Evolutionary conservation across 495 filamentous ascomycete genomes (phyloP).

Genomic region (Neurospora tetraspora): DNA sequence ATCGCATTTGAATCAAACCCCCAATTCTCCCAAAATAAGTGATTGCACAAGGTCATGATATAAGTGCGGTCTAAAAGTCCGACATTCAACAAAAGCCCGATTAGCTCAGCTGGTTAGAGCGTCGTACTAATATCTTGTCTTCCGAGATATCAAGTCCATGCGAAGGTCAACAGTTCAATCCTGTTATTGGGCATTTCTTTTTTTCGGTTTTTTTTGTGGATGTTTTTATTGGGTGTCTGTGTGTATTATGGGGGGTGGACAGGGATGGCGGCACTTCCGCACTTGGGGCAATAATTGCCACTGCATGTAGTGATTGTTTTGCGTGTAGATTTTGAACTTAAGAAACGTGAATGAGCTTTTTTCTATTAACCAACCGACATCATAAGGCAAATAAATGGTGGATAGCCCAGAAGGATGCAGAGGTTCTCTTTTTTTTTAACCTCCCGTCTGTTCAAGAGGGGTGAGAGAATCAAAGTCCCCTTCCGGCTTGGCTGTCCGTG

Average conservation of each 20-base stretch:
- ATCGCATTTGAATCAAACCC: not conserved
- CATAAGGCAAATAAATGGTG: too few relatives aligned
- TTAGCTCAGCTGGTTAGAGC: not conserved
- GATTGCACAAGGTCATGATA: fast-evolving
- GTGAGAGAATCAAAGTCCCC: not conserved
- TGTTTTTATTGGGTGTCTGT: too few relatives aligned
- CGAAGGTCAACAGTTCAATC: not conserved
- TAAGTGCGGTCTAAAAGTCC: not conserved
- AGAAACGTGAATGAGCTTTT: too few relatives aligned
- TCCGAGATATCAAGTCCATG: too few relatives aligned
- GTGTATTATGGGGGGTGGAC: too few relatives aligned
- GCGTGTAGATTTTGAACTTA: too few relatives aligned
- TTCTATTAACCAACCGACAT: too few relatives aligned
- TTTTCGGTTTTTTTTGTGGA: not conserved
- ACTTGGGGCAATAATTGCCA: too few relatives aligned
- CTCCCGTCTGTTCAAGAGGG: not conserved
- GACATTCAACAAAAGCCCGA: not conserved
- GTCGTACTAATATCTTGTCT: not conserved
- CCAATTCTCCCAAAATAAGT: not conserved
- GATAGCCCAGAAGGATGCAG: too few relatives aligned
- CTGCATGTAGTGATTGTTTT: too few relatives aligned
- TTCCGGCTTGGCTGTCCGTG: not conserved
- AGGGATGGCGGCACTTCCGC: too few relatives aligned
- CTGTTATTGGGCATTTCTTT: not conserved
- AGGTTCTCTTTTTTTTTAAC: too few relatives aligned